phyloP scores from a whole-genome alignment of 2,329 filamentous ascomycete genomes.

The Magnaporthiopsis poae region DNA sequence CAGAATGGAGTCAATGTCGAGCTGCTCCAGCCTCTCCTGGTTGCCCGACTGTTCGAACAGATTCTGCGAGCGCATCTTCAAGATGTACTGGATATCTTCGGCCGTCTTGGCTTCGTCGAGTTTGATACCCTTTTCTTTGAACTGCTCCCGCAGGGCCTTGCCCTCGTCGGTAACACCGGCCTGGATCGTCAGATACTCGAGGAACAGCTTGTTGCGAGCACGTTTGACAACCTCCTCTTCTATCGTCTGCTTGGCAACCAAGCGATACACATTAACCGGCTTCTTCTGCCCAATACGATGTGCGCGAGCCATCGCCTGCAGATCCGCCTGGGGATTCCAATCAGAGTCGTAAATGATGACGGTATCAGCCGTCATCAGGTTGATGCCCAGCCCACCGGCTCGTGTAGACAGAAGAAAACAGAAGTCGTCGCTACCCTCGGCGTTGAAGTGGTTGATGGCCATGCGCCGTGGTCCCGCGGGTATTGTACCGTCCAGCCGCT shows the following conservation, averaged over 20 bases:
- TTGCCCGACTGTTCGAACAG: slow-evolving; percentile 98
- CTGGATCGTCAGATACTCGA: slow-evolving; percentile 96
- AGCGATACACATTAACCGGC: slow-evolving; percentile 88
- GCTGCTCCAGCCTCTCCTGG: slow-evolving; percentile 88
- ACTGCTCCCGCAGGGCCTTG: slow-evolving; percentile 63
- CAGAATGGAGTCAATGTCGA: slow-evolving; percentile 93
- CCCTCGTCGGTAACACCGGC: slow-evolving; percentile 93
- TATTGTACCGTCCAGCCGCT: slow-evolving; percentile 90
- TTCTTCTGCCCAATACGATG: slow-evolving; percentile 95
- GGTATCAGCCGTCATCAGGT: slow-evolving; percentile 96
- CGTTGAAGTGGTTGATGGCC: slow-evolving; percentile 97
- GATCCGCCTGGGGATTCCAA: slow-evolving; percentile 96
- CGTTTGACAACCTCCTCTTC: slow-evolving; percentile 96
- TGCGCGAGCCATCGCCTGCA: slow-evolving; percentile 96
- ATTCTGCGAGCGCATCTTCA: slow-evolving; percentile 96
- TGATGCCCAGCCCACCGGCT: slow-evolving; percentile 95
- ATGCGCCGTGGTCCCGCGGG: slow-evolving; percentile 76
- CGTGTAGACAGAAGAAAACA: slow-evolving; percentile 91
- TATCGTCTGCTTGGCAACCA: slow-evolving; percentile 96
- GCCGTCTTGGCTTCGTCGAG: slow-evolving; percentile 77
- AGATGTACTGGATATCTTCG: slow-evolving; percentile 89
- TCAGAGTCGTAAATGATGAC: slow-evolving; percentile 97
- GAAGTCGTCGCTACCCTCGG: slow-evolving; percentile 90
- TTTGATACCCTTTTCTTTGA: slow-evolving; percentile 65
- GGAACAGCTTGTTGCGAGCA: slow-evolving; percentile 90